phyloP scores from a whole-genome alignment of 1,284 basidiomycete species.

The Austroboletus olivaceoglutinosus region DNA sequence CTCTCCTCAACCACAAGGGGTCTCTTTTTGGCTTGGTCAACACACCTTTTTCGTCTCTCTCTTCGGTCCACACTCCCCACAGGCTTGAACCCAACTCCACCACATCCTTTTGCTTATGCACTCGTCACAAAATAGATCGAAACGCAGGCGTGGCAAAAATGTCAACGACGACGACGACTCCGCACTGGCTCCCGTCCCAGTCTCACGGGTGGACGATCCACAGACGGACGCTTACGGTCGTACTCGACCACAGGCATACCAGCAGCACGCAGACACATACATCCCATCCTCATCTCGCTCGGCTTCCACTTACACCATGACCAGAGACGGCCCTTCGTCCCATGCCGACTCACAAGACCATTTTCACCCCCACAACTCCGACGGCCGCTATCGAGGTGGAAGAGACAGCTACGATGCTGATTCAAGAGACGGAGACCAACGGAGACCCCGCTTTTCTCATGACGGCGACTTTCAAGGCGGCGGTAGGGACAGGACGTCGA shows the following conservation, averaged over 20 bases:
- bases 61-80: conserved; percentile 23
- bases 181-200: conserved; percentile 37
- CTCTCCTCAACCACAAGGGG: conserved; percentile 22
- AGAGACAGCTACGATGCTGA: conserved; percentile 51
- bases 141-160: conserved; percentile 48
- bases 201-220: conserved; percentile 50
- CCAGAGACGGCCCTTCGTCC: conserved; percentile 50
- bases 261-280: conserved; percentile 48
- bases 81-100: conserved; percentile 33
- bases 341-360: conserved; percentile 52
- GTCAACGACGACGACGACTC: conserved; percentile 49
- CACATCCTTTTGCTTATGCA: conserved; percentile 43
- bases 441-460: conserved; percentile 39
- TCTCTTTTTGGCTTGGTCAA: conserved; percentile 29
- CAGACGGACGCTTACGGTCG: conserved; percentile 43
- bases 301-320: conserved; percentile 40
- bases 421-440: conserved; percentile 44
- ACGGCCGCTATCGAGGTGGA: conserved; percentile 47
- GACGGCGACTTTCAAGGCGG: conserved; percentile 41
- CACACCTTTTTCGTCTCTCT: conserved; percentile 26
- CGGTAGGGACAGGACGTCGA: conserved; percentile 45
- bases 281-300: conserved; percentile 45
- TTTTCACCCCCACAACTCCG: conserved; percentile 46
- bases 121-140: conserved; percentile 45
- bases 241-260: conserved; percentile 39